Base-by-base conservation (phyloP, 805 yeast genomes). In the Candida loeiensis region DNA sequence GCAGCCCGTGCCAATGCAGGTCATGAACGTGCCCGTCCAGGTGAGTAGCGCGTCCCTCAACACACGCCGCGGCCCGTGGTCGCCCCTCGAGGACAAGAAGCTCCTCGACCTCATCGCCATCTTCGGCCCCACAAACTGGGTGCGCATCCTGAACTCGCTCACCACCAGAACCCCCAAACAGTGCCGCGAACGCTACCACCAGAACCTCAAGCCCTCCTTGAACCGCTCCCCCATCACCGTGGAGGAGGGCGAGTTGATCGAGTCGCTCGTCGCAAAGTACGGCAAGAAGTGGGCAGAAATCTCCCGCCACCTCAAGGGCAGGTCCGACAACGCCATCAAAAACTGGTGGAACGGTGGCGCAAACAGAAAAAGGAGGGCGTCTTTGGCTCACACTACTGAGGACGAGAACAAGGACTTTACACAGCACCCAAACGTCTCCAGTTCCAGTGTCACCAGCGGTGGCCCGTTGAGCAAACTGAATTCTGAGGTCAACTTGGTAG, bases 311-410 rank as follows among this genome's bases (percentile, higher is more conserved):
- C 65, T 88, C 43, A 82, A 85, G 46, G 95, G 96, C 2, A 69
- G 96, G 39, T 75, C 84, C n/a, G 96, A 88, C 60, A 88, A 87
- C 59, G 89, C 95, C 15, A 86, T 87, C 52, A 87, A 87, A 58
- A 89, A 89, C 63, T 89, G 96, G 96, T 88, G 96, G 96, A 87
- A 87, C 56, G 95, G 96, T 3, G 95, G 95, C 6, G 91, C 95
- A 11, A 87, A 85, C 57, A 71, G 95, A 45, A 69, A 95, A 45
- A 74, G 93, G 53, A 66, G 88, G 47, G 68, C 69, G 6, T 53
- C 54, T 16, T 37, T 41, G 34, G 48, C 49, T 18, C 49, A 50
- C 6, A 45, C 50, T 19, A 38, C 27, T 28, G 46, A 37, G 7
- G 47, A 40, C 12, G 44, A 40, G 31, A 17, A 27, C 15, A 14